A percentile compares a stretch with the other conserved stretches of the same genome.
Evolutionary conservation across 306 rosid species (phyloP).

Genomic region (Sphenostylis stenocarpa): DNA sequence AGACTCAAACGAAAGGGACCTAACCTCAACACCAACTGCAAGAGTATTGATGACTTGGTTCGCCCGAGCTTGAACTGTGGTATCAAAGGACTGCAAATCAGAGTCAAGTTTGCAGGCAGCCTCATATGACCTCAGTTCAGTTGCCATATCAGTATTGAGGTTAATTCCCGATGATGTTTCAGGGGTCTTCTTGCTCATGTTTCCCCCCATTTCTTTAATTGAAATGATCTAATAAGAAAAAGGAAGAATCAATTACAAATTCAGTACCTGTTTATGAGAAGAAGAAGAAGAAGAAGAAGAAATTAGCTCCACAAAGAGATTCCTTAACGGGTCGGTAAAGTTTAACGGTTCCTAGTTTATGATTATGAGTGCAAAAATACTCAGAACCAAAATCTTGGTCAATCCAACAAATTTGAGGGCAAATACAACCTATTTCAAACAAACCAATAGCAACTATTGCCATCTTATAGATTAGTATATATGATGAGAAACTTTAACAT

Average conservation of each 20-base stretch:
- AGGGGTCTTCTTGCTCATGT: slow-evolving; percentile 60
- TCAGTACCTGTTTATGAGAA: not conserved
- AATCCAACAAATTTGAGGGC: not conserved
- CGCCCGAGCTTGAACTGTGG: slow-evolving; percentile 62
- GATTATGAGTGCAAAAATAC: not conserved
- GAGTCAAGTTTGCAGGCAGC: slow-evolving; percentile 66
- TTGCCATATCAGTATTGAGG: slow-evolving; percentile 34
- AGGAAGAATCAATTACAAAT: slow-evolving; percentile 33
- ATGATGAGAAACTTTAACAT: not conserved
- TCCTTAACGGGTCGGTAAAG: not conserved
- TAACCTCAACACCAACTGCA: slow-evolving; percentile 77
- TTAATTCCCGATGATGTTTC: slow-evolving; percentile 42
- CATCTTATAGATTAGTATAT: not conserved
- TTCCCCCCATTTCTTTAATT: slow-evolving; percentile 61
- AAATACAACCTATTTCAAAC: slow-evolving; percentile 6
- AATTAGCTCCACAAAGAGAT: slow-evolving; percentile 11
- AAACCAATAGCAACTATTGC: not conserved
- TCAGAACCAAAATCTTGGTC: not conserved
- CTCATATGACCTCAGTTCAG: slow-evolving; percentile 70
- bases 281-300: not conserved
- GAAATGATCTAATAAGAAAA: slow-evolving; percentile 24
- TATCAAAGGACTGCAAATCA: slow-evolving; percentile 66
- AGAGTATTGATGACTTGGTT: slow-evolving; percentile 63
- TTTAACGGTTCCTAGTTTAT: not conserved
- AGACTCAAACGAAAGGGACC: slow-evolving; percentile 78